Evolutionary conservation across 106 monocot genomes (phyloP).

Genomic region (Allium sativum): DNA sequence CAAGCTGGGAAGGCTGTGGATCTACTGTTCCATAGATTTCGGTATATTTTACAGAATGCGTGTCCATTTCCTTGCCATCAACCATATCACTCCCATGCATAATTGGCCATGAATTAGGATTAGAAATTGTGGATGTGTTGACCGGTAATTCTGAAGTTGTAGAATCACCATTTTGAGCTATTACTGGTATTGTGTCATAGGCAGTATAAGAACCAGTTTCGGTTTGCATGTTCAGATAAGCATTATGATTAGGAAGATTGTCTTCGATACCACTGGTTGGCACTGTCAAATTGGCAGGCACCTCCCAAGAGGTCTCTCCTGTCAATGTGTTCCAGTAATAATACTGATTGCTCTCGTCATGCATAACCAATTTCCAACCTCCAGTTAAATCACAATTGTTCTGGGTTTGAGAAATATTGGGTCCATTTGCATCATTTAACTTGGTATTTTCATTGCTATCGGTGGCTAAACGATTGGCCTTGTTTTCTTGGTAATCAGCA

Average conservation of each 20-base stretch:
- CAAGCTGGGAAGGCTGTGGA: slow-evolving; percentile 39
- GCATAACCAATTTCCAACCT: slow-evolving; percentile 74
- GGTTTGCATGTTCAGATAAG: slow-evolving; percentile 9
- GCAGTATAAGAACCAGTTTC: slow-evolving; percentile 9
- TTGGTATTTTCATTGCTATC: slow-evolving; percentile 12
- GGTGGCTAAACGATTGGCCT: slow-evolving; percentile 4
- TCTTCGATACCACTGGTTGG: slow-evolving; percentile 13
- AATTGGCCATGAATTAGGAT: slow-evolving; percentile 3
- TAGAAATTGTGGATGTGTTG: slow-evolving; percentile 4
- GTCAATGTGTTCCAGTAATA: slow-evolving; percentile 97
- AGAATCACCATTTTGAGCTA: slow-evolving; percentile 10
- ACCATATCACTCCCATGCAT: background rate
- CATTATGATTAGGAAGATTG: slow-evolving; percentile 3
- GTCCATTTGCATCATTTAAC: slow-evolving; percentile 6
- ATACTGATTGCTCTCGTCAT: slow-evolving; percentile 69
- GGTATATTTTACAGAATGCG: slow-evolving; percentile 1
- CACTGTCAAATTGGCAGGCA: slow-evolving; percentile 35
- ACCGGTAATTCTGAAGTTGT: slow-evolving; percentile 5
- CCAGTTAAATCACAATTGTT: slow-evolving; percentile 32
- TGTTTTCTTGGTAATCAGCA: slow-evolving; percentile 12
- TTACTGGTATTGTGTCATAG: slow-evolving; percentile 17
- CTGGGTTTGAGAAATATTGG: slow-evolving; percentile 33
- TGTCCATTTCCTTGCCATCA: slow-evolving; percentile 17
- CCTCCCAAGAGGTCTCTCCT: slow-evolving; percentile 95
- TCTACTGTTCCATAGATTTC: slow-evolving; percentile 24